These are phyloP conservation scores for California macrophylla DNA, from an alignment of 441 rosid genomes.

Conservation along the genomic window DNA sequence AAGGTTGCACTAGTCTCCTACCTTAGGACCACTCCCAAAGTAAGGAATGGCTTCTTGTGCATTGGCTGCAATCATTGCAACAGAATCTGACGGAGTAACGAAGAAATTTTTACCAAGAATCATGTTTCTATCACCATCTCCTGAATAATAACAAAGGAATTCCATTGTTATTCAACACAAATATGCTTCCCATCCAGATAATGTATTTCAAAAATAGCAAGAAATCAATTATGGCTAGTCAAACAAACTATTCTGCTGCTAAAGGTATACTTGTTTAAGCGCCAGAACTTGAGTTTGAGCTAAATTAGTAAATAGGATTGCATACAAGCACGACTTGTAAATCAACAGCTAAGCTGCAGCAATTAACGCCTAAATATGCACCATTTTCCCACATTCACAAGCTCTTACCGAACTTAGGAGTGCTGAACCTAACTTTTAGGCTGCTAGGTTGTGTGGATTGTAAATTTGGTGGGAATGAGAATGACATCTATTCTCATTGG, in stretches of 20 bases:
- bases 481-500: too few relatives aligned
- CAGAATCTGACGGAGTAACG: conserved; percentile 90
- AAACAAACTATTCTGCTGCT: background rate
- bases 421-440: too few relatives aligned
- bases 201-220: background rate
- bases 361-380: too few relatives aligned
- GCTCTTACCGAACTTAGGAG: too few relatives aligned
- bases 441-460: too few relatives aligned
- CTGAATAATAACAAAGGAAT: conserved; percentile 29
- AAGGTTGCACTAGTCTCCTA: conserved; percentile 20
- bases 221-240: background rate
- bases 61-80: conserved; percentile 88
- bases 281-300: background rate
- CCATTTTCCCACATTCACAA: too few relatives aligned
- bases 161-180: conserved; percentile 1
- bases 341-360: too few relatives aligned
- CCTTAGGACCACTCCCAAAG: conserved; percentile 70
- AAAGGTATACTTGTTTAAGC: background rate
- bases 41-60: conserved; percentile 81
- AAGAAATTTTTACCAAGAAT: conserved; percentile 73
- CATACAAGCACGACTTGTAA: background rate
- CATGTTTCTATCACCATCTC: conserved; percentile 97
- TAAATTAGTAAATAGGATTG: background rate
- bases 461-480: too few relatives aligned
- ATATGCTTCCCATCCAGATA: background rate